Evolutionary conservation across 805 yeast genomes (phyloP).

Genomic region (Nakazawaea holstii): DNA sequence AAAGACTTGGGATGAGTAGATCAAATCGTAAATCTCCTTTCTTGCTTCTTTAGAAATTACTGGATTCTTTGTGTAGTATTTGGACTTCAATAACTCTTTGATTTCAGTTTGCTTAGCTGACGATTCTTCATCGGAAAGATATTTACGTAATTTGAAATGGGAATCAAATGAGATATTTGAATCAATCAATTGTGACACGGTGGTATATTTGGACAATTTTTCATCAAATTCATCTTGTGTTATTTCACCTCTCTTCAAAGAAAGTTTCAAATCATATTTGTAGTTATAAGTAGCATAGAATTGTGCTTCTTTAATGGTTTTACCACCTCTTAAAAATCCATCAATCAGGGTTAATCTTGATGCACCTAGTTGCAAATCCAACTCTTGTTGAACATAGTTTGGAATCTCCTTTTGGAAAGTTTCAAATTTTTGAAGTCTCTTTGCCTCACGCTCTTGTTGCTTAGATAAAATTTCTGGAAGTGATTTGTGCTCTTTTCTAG

Average conservation of each 20-base stretch:
- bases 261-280: constrained; percentile 37
- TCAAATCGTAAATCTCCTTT: constrained; percentile 35
- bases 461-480: constrained; percentile 44
- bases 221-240: constrained; percentile 21
- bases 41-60: constrained; percentile 31
- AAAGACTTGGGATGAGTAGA: constrained; percentile 35
- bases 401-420: constrained; percentile 27
- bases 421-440: constrained; percentile 26
- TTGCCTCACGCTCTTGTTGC: constrained; percentile 33
- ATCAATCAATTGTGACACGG: constrained; percentile 36
- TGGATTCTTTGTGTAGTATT: constrained; percentile 16
- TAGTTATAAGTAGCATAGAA: constrained; percentile 50
- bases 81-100: constrained; percentile 13
- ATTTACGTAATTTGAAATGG: constrained; percentile 31
- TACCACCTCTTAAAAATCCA: constrained; percentile 56
- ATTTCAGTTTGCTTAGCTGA: constrained; percentile 17
- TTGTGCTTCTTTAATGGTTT: constrained; percentile 48
- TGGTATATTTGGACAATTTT: constrained; percentile 26
- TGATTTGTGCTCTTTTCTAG: constrained; percentile 61
- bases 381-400: constrained; percentile 17
- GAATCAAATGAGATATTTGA: constrained; percentile 43
- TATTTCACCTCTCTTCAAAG: constrained; percentile 32
- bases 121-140: constrained; percentile 30
- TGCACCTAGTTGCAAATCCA: constrained; percentile 33
- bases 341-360: constrained; percentile 50